Conservation (phyloP, 2,329 filamentous ascomycete species). For the Fusarium compactum region DNA sequence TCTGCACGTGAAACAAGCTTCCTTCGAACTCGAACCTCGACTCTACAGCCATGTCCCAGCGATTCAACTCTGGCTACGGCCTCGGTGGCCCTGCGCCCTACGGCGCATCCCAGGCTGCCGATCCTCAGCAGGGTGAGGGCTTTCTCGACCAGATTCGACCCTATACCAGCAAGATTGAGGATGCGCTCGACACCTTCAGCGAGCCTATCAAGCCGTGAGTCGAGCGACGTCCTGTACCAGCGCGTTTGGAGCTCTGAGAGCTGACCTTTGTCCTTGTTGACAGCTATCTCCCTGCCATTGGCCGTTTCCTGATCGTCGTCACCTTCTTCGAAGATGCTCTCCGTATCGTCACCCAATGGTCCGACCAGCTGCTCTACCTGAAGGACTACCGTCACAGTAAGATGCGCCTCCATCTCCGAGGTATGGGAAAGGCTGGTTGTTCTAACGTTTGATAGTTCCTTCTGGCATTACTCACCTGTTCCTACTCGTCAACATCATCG, state of each 20-base stretch:
- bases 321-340: conserved; percentile 98
- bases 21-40: conserved; percentile 11
- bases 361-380: conserved; percentile 91
- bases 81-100: conserved; percentile 78
- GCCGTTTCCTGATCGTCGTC: conserved; percentile 96
- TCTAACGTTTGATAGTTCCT: conserved; percentile 72
- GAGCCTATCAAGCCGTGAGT: conserved; percentile 93
- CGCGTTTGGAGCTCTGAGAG: conserved; percentile 16
- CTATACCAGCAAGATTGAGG: conserved; percentile 99
- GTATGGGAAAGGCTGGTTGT: neutral
- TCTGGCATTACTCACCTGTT: conserved; percentile 91
- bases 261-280: conserved; percentile 38
- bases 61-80: conserved; percentile 84
- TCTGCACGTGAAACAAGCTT: conserved; percentile 42
- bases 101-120: conserved; percentile 64
- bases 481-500: conserved; percentile 88
- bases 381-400: conserved; percentile 93
- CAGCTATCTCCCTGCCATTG: conserved; percentile 94
- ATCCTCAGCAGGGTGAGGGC: conserved; percentile 72
- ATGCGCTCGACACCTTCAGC: conserved; percentile 85
- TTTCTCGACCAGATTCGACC: conserved; percentile 86
- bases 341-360: conserved; percentile 97
- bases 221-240: conserved; percentile 13
- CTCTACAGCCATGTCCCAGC: conserved; percentile 54
- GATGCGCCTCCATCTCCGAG: conserved; percentile 49